Percentiles rank a stretch among this genome's conserved stretches.
These are phyloP conservation scores for Sicyos baderoa DNA, from an alignment of 306 rosid species.

Conservation along the genomic window DNA sequence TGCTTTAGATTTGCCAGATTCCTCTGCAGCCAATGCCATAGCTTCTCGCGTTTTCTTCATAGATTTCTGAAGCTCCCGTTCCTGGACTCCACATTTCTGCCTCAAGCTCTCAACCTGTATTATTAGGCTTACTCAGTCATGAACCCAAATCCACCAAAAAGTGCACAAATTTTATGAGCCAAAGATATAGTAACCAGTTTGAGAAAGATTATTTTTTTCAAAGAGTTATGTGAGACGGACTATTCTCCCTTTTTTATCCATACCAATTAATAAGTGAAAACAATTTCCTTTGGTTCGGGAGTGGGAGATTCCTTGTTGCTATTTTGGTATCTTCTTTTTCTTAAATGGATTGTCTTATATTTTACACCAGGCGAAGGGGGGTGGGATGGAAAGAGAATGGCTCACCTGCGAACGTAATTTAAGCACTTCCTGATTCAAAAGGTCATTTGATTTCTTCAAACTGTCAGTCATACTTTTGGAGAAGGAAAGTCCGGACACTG, in stretches of 20 bases:
- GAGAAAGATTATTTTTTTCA: not conserved
- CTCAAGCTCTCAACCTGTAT: conserved; percentile 75
- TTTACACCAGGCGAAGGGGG: not conserved
- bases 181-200: not conserved
- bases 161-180: not conserved
- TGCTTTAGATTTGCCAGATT: conserved; percentile 67
- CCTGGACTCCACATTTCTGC: conserved; percentile 73
- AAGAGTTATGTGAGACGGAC: not conserved
- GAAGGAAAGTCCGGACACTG: conserved; percentile 87
- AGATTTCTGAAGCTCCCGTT: conserved; percentile 70
- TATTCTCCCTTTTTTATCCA: not conserved
- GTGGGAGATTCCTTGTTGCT: not conserved
- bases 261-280: not conserved
- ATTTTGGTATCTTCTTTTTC: not conserved
- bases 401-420: conserved; percentile 72
- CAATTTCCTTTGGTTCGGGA: not conserved
- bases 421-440: conserved; percentile 68
- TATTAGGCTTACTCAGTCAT: conserved; percentile 2
- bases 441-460: conserved; percentile 85
- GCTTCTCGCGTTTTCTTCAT: conserved; percentile 75
- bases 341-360: not conserved
- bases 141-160: not conserved
- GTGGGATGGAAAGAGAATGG: conserved; percentile 9
- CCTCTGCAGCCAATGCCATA: conserved; percentile 68
- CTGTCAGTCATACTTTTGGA: conserved; percentile 66